Percentiles rank a stretch among this genome's conserved stretches.
phyloP scores from a whole-genome alignment of 202 grass and related monocot genomes.

The Elaeis oleifera region DNA sequence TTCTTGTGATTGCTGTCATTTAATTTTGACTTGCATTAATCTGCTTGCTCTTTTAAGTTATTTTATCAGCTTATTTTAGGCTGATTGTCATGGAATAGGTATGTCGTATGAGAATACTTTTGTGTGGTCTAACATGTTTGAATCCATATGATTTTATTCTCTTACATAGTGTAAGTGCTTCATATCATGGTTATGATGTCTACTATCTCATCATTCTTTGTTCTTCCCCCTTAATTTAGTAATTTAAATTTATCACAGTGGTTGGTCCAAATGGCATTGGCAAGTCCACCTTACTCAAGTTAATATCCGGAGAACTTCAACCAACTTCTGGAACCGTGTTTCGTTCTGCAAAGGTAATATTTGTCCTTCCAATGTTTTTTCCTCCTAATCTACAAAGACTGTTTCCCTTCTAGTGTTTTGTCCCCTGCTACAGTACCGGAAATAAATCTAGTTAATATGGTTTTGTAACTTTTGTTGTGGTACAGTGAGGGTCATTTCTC shows the following conservation, averaged over 20 bases:
- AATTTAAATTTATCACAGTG: conserved; percentile 48
- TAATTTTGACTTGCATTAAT: too few relatives aligned
- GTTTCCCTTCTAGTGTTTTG: not conserved
- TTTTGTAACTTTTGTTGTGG: too few relatives aligned
- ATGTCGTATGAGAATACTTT: too few relatives aligned
- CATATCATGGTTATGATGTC: not conserved
- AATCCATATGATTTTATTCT: too few relatives aligned
- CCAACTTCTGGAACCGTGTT: conserved; percentile 95
- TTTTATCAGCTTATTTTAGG: too few relatives aligned
- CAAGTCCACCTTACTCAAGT: conserved; percentile 94
- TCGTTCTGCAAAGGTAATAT: conserved; percentile 76
- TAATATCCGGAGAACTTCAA: conserved; percentile 94
- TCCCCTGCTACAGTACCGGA: not conserved
- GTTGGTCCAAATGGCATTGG: conserved; percentile 97
- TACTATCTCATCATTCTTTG: not conserved
- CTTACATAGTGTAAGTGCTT: not conserved
- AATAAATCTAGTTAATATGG: too few relatives aligned
- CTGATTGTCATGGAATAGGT: too few relatives aligned
- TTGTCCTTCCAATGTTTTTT: not conserved
- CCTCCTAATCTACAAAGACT: too few relatives aligned
- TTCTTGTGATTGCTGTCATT: too few relatives aligned
- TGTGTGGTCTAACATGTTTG: too few relatives aligned
- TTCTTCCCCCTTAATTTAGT: conserved; percentile 1
- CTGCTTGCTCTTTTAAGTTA: too few relatives aligned
- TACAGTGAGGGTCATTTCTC: too few relatives aligned